Evolutionary conservation across 1,139 yeast species (phyloP).

Genomic region (Candida tetrigidarum): DNA sequence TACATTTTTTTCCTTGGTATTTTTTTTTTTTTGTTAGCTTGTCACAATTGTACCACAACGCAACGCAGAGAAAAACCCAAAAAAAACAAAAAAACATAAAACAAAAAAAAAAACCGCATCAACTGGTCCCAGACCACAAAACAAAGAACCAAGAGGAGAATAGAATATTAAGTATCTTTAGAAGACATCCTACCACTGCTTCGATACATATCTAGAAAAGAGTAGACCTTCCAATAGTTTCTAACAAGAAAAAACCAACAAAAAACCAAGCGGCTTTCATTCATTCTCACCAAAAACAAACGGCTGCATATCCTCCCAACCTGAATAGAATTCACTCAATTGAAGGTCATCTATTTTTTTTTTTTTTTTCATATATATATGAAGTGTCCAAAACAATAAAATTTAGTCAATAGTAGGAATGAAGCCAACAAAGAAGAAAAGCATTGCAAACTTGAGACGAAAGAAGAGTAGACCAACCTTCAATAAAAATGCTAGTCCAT

Average conservation of each 20-base stretch:
- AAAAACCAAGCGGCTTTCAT: too few relatives aligned
- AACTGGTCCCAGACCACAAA: background rate
- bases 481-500: constrained; percentile 33
- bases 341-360: background rate
- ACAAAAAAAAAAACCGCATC: background rate
- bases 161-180: too few relatives aligned
- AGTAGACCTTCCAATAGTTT: too few relatives aligned
- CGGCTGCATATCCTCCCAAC: too few relatives aligned
- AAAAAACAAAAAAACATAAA: background rate
- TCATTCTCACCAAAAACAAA: too few relatives aligned
- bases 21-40: background rate
- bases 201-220: too few relatives aligned
- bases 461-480: constrained; percentile 12
- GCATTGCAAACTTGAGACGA: background rate
- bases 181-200: too few relatives aligned
- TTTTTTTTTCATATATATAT: too few relatives aligned
- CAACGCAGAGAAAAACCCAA: background rate
- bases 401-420: background rate
- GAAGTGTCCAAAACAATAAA: background rate
- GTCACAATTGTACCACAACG: background rate
- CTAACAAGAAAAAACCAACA: too few relatives aligned
- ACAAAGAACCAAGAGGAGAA: too few relatives aligned
- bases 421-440: constrained; percentile 5
- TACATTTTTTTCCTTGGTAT: too few relatives aligned
- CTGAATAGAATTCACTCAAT: too few relatives aligned